Conservation (phyloP, 805 yeast genomes). For the Phaffomyces opuntiae region DNA sequence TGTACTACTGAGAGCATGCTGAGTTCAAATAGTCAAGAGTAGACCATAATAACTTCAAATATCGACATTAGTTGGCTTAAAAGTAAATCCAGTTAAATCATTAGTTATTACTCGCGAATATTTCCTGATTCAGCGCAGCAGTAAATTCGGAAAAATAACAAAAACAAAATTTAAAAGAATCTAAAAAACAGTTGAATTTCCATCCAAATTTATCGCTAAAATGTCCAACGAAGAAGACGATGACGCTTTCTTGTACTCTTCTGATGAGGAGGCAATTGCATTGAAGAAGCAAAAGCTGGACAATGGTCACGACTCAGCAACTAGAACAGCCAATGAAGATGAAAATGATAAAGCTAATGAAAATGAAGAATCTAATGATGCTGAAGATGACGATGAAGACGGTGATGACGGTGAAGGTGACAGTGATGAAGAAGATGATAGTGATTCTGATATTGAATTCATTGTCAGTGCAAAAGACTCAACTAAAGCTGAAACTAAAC, state of each 20-base stretch:
- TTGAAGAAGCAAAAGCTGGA: slow-evolving; percentile 13
- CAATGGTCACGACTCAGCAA: neutral
- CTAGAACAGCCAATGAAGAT: neutral
- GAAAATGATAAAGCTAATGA: neutral
- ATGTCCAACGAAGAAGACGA: slow-evolving; percentile 47
- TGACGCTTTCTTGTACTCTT: slow-evolving; percentile 45
- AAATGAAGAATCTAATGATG: neutral
- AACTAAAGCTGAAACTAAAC: slow-evolving; percentile 7
- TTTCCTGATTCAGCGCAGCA: no score
- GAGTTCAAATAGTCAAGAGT: no score
- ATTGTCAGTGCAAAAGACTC: slow-evolving; percentile 48
- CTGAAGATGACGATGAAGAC: slow-evolving; percentile 4
- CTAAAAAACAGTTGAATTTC: no score
- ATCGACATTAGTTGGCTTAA: no score
- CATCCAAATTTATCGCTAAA: neutral
- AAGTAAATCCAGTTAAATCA: no score
- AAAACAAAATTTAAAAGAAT: no score
- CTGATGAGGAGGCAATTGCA: slow-evolving; percentile 11
- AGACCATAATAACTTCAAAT: no score
- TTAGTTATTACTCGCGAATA: no score
- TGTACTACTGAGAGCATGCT: no score
- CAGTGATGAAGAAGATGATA: slow-evolving; percentile 29
- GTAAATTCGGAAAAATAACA: neutral
- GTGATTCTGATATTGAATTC: slow-evolving; percentile 73
- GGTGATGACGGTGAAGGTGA: slow-evolving; percentile 12